Percentiles rank a stretch among this genome's conserved stretches.
These are phyloP conservation scores for Aureobasidium sp. DNA, from an alignment of 2,329 filamentous ascomycete species.

Conservation along the genomic window DNA sequence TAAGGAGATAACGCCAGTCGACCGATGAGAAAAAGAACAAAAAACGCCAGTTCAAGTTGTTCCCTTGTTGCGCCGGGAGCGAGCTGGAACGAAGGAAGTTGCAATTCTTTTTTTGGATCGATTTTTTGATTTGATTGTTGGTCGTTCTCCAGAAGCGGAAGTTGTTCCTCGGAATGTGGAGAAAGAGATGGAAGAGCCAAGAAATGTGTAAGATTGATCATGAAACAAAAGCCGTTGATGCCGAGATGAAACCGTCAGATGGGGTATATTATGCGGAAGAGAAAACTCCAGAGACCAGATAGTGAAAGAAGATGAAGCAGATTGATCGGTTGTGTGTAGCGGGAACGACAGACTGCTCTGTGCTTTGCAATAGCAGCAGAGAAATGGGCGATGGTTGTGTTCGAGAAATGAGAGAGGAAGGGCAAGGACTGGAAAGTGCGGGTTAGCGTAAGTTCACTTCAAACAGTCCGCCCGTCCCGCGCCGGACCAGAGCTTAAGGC, in stretches of 20 bases:
- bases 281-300: slow-evolving; percentile 6
- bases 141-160: neutral
- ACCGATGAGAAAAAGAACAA: neutral
- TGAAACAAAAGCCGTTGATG: slow-evolving; percentile 16
- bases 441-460: slow-evolving; percentile 7
- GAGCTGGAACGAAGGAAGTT: neutral
- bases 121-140: neutral
- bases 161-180: slow-evolving; percentile 11
- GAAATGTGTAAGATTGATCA: slow-evolving; percentile 9
- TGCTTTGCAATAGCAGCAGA: neutral
- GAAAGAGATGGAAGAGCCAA: neutral
- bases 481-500: slow-evolving; percentile 11
- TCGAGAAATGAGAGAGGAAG: neutral
- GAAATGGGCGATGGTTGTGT: neutral
- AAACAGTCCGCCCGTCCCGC: slow-evolving; percentile 11
- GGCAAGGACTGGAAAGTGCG: slow-evolving; percentile 1
- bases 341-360: neutral
- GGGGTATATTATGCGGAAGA: slow-evolving; percentile 15
- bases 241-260: slow-evolving; percentile 15
- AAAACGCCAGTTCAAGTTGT: neutral
- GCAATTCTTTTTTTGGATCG: slow-evolving; percentile 1
- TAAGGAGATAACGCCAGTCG: slow-evolving; percentile 4
- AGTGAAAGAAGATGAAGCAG: neutral
- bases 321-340: neutral
- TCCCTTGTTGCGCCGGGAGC: neutral